Conservation (phyloP, 2,329 filamentous ascomycete genomes). For the Arthrobotrys sphaeroides region DNA sequence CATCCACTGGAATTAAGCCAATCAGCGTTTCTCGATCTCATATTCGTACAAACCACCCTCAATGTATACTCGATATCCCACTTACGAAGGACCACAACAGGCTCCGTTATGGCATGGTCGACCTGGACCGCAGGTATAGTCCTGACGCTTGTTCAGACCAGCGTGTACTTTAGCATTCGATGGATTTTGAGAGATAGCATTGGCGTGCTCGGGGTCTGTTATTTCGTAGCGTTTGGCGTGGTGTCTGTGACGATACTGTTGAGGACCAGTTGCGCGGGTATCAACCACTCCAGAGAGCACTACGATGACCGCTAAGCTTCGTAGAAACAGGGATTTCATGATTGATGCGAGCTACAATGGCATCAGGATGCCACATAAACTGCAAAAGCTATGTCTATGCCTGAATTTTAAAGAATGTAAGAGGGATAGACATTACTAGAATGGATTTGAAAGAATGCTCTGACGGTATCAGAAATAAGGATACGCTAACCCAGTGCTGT, state of each 20-base stretch:
- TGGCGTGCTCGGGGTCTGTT: slow-evolving; percentile 26
- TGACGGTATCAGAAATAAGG: slow-evolving; percentile 21
- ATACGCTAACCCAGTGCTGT: slow-evolving; percentile 5
- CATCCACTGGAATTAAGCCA: slow-evolving; percentile 17
- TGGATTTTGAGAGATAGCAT: slow-evolving; percentile 39
- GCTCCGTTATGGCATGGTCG: slow-evolving; percentile 52
- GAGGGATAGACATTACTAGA: slow-evolving; percentile 17
- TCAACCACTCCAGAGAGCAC: slow-evolving; percentile 22
- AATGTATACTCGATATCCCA: not conserved
- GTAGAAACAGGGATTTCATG: slow-evolving; percentile 40
- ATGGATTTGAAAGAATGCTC: not conserved
- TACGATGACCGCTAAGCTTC: slow-evolving; percentile 29
- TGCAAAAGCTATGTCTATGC: slow-evolving; percentile 11
- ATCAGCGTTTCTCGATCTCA: slow-evolving; percentile 8
- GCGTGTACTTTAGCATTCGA: slow-evolving; percentile 39
- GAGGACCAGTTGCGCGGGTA: slow-evolving; percentile 20
- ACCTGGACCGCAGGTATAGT: slow-evolving; percentile 36
- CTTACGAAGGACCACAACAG: slow-evolving; percentile 56
- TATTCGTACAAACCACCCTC: slow-evolving; percentile 3
- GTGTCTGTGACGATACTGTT: slow-evolving; percentile 19
- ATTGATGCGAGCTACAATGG: slow-evolving; percentile 26
- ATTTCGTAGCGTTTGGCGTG: slow-evolving; percentile 40
- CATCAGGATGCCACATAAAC: slow-evolving; percentile 34
- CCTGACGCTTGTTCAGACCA: slow-evolving; percentile 38
- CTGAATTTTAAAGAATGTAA: slow-evolving; percentile 15